Evolutionary conservation across 176 grass and related monocot genomes (phyloP), one percentile per base, ranked within the genome.

Genomic region (Ampelocalamus luodianensis): DNA sequence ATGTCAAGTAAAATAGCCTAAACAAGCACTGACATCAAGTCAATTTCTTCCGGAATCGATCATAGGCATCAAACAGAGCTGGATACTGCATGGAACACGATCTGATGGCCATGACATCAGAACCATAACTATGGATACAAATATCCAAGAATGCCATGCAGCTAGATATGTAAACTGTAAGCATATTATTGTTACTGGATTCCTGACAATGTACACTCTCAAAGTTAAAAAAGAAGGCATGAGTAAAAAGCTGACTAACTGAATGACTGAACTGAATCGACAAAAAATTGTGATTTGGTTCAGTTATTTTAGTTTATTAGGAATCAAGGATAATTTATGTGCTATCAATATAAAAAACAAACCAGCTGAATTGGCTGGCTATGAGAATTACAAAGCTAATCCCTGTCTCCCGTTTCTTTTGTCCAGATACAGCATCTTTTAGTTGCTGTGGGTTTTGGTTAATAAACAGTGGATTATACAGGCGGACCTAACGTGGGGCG

Each of bases 281-380:
- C 16, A 76, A 42, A 60, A 20, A 4, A 10, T 37, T 60, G 14
- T 6, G 38, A 60, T 37, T 60, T 48, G 3, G 14, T 18, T 69
- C 40, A 13, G 24, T 37, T 62, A 20, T 50, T 56, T 59, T 26
- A 62, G 42, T 26, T 40, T 48, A 22, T 48, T 68, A 82, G 18
- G 60, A 82, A 60, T 39, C 71, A 20, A 82, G 50, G 50, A 36
- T 60, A 58, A 48, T 23, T 45, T 15, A 16, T 87, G 59, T 66
- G 8, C 2, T 44, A 74, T 45, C 26, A 68, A 54, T 23, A 56
- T 67, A 8, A 53, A 32, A 11, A 65, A 61, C 1, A 65, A 23
- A 82, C 1, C 1, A 76, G 39, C 4, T 24, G 5, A 76, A 60
- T 13, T 45, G 24, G 48, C 24, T 26, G 1, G n/a, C 5, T 18